Percentiles rank a stretch among this genome's conserved stretches.
Evolutionary conservation across 352 stramenopile species (phyloP).

Genomic region (Phytophthora pinifolia): DNA sequence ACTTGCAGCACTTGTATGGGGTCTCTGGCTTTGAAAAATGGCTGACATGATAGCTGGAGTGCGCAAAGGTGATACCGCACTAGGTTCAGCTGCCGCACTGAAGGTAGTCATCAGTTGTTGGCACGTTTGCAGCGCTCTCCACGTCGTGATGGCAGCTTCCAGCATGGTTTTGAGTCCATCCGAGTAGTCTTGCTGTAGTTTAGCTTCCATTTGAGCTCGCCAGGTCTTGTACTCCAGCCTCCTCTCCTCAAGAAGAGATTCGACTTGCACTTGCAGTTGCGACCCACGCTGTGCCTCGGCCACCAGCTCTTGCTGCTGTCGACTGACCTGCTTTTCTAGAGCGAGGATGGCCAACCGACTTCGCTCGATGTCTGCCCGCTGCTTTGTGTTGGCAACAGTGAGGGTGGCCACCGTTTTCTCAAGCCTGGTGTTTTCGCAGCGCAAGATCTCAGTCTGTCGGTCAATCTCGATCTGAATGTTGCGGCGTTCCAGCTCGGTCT

Average conservation of each 20-base stretch:
- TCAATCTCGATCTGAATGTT: constrained; percentile 72
- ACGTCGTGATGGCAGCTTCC: constrained; percentile 33
- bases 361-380: constrained; percentile 33
- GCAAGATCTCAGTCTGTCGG: constrained; percentile 46
- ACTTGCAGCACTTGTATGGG: constrained; percentile 18
- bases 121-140: constrained; percentile 35
- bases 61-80: constrained; percentile 18
- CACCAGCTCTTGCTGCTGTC: constrained; percentile 28
- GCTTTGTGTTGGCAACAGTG: constrained; percentile 14
- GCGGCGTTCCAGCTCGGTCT: constrained; percentile 46
- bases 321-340: constrained; percentile 32
- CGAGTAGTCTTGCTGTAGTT: constrained; percentile 32
- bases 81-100: constrained; percentile 5
- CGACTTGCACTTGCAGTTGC: constrained; percentile 37
- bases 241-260: constrained; percentile 37
- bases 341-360: constrained; percentile 19
- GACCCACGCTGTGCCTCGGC: constrained; percentile 4
- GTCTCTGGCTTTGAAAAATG: constrained; percentile 28
- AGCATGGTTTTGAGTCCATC: constrained; percentile 36
- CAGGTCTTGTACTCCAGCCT: constrained; percentile 36
- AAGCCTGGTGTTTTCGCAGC: constrained; percentile 38
- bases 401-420: constrained; percentile 35
- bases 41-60: constrained; percentile 26
- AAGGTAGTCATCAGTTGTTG: constrained; percentile 30
- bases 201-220: constrained; percentile 30